phyloP scores from a whole-genome alignment of 768 basidiomycete species.

The Auricularia cornea region DNA sequence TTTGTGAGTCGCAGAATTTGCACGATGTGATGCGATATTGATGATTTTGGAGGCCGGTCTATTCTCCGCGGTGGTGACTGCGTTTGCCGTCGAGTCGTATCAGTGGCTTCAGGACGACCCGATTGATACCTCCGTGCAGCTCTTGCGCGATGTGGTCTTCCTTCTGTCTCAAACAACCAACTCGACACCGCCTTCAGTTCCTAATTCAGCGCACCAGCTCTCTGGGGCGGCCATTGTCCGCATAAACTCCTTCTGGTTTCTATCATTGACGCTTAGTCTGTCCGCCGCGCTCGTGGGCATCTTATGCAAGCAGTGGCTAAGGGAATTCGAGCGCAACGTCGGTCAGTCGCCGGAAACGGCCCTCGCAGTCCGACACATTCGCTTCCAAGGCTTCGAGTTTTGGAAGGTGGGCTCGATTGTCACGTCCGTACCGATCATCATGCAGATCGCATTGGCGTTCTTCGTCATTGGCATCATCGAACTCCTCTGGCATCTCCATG shows the following conservation, averaged over 20 bases:
- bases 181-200: not conserved
- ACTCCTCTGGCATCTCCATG: constrained; percentile 5
- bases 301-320: constrained; percentile 23
- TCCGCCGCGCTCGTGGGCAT: constrained; percentile 19
- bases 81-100: constrained; percentile 17
- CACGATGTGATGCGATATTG: not conserved
- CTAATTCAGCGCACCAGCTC: not conserved
- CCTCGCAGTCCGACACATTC: constrained; percentile 13
- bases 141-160: not conserved
- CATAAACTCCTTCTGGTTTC: constrained; percentile 22
- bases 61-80: constrained; percentile 18
- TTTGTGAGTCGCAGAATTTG: not conserved
- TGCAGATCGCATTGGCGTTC: constrained; percentile 12
- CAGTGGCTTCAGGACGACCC: constrained; percentile 10
- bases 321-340: constrained; percentile 8
- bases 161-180: not conserved
- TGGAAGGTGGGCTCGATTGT: constrained; percentile 18
- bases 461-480: constrained; percentile 15
- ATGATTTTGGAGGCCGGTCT: constrained; percentile 2
- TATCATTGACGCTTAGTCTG: constrained; percentile 17
- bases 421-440: constrained; percentile 13
- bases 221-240: constrained; percentile 36
- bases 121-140: constrained; percentile 1
- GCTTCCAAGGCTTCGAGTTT: constrained; percentile 12
- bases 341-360: not conserved